phyloP scores from a whole-genome alignment of 2,329 filamentous ascomycete species.

The Pseudopithomyces chartarum region DNA sequence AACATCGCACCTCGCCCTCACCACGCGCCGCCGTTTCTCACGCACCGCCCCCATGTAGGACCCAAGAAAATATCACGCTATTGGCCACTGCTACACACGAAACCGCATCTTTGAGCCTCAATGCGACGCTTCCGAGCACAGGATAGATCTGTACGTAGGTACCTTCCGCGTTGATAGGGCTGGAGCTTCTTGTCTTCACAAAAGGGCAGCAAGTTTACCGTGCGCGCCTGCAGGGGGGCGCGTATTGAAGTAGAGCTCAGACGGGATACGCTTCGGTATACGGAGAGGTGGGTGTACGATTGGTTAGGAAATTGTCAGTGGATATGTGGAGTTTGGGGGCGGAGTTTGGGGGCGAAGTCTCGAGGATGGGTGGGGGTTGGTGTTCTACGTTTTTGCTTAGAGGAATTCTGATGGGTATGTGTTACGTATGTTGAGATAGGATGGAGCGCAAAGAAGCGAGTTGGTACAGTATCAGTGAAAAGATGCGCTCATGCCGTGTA shows the following conservation, averaged over 20 bases:
- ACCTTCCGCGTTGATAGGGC: not conserved
- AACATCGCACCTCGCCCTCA: too few species aligned
- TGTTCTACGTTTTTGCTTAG: too few species aligned
- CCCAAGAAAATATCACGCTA: not conserved
- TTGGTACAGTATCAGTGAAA: too few species aligned
- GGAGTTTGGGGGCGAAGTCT: too few species aligned
- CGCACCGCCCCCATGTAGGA: not conserved
- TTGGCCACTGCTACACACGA: not conserved
- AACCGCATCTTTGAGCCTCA: not conserved
- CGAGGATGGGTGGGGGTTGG: too few species aligned
- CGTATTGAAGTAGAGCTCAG: not conserved
- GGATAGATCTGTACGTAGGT: not conserved
- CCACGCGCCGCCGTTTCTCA: not conserved
- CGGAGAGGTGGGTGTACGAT: too few species aligned
- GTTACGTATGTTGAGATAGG: too few species aligned
- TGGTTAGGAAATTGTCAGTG: too few species aligned
- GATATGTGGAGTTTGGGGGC: too few species aligned
- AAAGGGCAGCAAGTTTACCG: not conserved
- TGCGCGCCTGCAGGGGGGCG: not conserved
- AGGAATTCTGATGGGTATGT: too few species aligned
- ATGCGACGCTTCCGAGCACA: not conserved
- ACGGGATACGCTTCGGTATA: not conserved
- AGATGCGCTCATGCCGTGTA: too few species aligned
- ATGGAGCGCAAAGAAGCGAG: too few species aligned
- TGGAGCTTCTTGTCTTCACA: not conserved